These are phyloP conservation scores for Colletotrichum tofieldiae DNA, from an alignment of 2,329 filamentous ascomycete species.

Conservation along the genomic window DNA sequence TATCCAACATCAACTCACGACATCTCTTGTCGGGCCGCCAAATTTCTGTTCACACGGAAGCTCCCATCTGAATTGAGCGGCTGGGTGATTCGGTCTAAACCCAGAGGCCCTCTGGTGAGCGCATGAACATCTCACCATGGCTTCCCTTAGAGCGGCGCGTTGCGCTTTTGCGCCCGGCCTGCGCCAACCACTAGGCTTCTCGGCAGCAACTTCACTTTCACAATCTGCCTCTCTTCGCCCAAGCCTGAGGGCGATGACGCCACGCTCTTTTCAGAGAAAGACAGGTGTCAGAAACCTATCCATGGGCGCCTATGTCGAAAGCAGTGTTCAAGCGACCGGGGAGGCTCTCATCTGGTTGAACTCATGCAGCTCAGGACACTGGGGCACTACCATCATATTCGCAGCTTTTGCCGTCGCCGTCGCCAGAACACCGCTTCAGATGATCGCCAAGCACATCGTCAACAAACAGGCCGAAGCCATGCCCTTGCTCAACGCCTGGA, in stretches of 20 bases:
- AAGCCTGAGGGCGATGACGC: background rate
- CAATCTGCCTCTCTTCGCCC: slow-evolving; percentile 21
- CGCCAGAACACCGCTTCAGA: slow-evolving; percentile 10
- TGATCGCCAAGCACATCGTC: background rate
- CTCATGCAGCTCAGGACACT: slow-evolving; percentile 4
- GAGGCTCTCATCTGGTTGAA: slow-evolving; percentile 39
- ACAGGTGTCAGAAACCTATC: slow-evolving; percentile 48
- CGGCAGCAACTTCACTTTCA: slow-evolving; percentile 21
- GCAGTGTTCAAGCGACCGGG: slow-evolving; percentile 34
- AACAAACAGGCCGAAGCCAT: slow-evolving; percentile 1
- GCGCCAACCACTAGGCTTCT: slow-evolving; percentile 18
- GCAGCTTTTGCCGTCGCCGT: slow-evolving; percentile 13
- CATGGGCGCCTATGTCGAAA: slow-evolving; percentile 46
- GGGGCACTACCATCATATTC: slow-evolving; percentile 13
- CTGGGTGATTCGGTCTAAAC: background rate
- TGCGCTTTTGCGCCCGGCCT: slow-evolving; percentile 7
- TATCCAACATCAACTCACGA: background rate
- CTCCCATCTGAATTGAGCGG: background rate
- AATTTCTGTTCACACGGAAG: background rate
- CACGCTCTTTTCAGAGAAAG: background rate
- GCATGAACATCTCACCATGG: slow-evolving; percentile 13
- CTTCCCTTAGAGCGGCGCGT: slow-evolving; percentile 29
- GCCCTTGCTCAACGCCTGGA: slow-evolving; percentile 12
- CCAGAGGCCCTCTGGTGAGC: slow-evolving; percentile 1
- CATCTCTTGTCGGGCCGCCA: background rate